Evolutionary conservation across 345 rosid species (phyloP).

Genomic region (Populus ilicifolia): DNA sequence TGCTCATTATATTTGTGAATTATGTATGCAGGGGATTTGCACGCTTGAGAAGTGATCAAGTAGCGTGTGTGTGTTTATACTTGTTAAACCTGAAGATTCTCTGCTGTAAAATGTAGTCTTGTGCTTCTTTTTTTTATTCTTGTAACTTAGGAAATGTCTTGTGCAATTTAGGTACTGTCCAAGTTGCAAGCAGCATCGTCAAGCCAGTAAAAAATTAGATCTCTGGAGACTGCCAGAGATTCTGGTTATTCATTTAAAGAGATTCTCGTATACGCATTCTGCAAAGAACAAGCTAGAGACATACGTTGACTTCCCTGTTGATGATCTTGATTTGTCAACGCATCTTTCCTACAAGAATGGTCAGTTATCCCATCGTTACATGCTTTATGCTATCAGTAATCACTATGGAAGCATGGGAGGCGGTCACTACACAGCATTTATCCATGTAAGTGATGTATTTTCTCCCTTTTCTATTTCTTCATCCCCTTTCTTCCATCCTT

Average conservation of each 20-base stretch:
- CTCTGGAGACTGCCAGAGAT: slow-evolving; percentile 97
- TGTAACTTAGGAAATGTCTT: slow-evolving; percentile 13
- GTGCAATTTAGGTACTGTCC: slow-evolving; percentile 77
- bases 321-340: slow-evolving; percentile 76
- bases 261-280: slow-evolving; percentile 86
- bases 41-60: not conserved
- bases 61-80: too few species aligned
- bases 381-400: slow-evolving; percentile 93
- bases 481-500: not conserved
- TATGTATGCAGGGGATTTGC: too few species aligned
- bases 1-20: not conserved
- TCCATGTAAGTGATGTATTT: slow-evolving; percentile 68
- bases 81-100: slow-evolving; percentile 1
- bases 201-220: slow-evolving; percentile 91
- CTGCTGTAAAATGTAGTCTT: slow-evolving; percentile 1
- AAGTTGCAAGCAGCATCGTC: slow-evolving; percentile 76
- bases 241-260: slow-evolving; percentile 85
- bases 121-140: not conserved
- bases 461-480: not conserved
- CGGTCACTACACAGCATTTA: slow-evolving; percentile 97
- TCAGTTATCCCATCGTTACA: slow-evolving; percentile 53
- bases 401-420: slow-evolving; percentile 98
- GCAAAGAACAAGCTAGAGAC: slow-evolving; percentile 91
- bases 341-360: slow-evolving; percentile 59
- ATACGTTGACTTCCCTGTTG: slow-evolving; percentile 83